A percentile compares a stretch with the other conserved stretches of the same genome.
phyloP scores from a whole-genome alignment of 2,329 filamentous ascomycete genomes.

The Talaromyces sp. region DNA sequence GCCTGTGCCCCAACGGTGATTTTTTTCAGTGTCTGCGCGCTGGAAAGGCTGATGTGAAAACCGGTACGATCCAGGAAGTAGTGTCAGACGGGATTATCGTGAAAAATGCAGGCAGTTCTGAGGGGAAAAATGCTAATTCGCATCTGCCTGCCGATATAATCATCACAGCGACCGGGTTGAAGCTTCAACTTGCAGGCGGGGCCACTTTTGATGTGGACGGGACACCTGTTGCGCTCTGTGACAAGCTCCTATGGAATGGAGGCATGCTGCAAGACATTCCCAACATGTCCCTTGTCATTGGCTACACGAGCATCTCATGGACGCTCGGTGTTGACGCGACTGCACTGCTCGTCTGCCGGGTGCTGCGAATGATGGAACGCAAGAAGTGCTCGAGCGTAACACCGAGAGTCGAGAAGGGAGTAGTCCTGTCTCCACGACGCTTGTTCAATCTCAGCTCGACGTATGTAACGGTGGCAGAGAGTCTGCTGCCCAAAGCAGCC shows the following conservation, averaged over 20 bases:
- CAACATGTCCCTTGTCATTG: slow-evolving; percentile 29
- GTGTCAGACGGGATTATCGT: slow-evolving; percentile 42
- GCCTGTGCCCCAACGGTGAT: slow-evolving; percentile 55
- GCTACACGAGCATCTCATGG: slow-evolving; percentile 32
- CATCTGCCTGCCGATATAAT: slow-evolving; percentile 29
- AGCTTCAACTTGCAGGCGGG: slow-evolving; percentile 26
- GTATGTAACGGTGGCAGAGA: slow-evolving; percentile 19
- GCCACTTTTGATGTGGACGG: slow-evolving; percentile 24
- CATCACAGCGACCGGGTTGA: slow-evolving; percentile 35
- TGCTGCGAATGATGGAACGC: slow-evolving; percentile 20
- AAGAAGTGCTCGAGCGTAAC: slow-evolving; percentile 6
- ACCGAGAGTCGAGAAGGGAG: slow-evolving; percentile 11
- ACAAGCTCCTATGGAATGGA: slow-evolving; percentile 30
- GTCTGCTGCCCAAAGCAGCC: slow-evolving; percentile 20
- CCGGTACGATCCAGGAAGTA: slow-evolving; percentile 46
- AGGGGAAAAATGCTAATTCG: slow-evolving; percentile 19
- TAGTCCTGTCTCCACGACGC: slow-evolving; percentile 7
- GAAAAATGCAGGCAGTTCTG: slow-evolving; percentile 13
- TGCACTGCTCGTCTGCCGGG: slow-evolving; percentile 21
- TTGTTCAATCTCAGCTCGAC: slow-evolving; percentile 23
- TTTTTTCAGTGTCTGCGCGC: slow-evolving; percentile 47
- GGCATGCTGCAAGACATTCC: slow-evolving; percentile 33
- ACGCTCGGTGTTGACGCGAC: slow-evolving; percentile 32
- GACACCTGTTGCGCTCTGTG: slow-evolving; percentile 13
- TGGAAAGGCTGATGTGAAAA: slow-evolving; percentile 46